phyloP scores from a whole-genome alignment of 1,284 basidiomycete genomes.

The Boletus holoroseus region DNA sequence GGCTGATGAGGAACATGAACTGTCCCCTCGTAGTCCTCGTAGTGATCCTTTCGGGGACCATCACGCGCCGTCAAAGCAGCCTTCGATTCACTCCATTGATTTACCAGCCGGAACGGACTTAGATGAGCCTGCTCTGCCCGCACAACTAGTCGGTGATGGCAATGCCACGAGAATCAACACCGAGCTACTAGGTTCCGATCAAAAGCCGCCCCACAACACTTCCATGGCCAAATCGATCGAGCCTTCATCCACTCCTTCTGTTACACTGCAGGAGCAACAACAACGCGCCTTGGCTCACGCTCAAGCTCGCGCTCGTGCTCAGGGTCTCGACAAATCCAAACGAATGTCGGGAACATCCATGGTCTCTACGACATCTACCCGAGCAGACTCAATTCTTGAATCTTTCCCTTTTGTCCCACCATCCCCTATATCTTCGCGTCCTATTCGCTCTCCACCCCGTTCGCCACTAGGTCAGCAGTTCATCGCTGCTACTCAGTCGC shows the following conservation, averaged over 20 bases:
- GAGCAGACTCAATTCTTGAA: conserved; percentile 75
- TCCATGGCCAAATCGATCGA: conserved; percentile 57
- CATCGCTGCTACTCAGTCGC: conserved; percentile 36
- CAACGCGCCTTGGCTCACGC: conserved; percentile 50
- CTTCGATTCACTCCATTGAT: conserved; percentile 42
- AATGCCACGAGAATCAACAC: conserved; percentile 62
- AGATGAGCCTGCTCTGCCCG: conserved; percentile 37
- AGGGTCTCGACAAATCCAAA: conserved; percentile 42
- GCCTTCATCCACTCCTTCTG: conserved; percentile 34
- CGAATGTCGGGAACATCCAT: conserved; percentile 59
- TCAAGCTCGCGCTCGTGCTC: conserved; percentile 53
- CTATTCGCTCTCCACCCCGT: conserved; percentile 64
- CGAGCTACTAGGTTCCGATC: conserved; percentile 39
- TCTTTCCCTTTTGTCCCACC: conserved; percentile 82
- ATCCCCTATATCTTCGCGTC: conserved; percentile 72
- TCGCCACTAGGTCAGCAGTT: conserved; percentile 61
- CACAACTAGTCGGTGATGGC: conserved; percentile 58
- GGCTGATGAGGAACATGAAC: conserved; percentile 41
- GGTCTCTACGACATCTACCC: conserved; percentile 58
- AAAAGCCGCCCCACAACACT: conserved; percentile 48
- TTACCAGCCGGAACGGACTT: conserved; percentile 33
- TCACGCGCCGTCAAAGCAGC: conserved; percentile 42
- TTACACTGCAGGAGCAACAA: conserved; percentile 57
- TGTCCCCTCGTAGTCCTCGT: conserved; percentile 29
- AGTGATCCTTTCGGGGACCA: conserved; percentile 63